Conservation (phyloP, 2,329 filamentous ascomycete species). For the Calonectria ilicicola region DNA sequence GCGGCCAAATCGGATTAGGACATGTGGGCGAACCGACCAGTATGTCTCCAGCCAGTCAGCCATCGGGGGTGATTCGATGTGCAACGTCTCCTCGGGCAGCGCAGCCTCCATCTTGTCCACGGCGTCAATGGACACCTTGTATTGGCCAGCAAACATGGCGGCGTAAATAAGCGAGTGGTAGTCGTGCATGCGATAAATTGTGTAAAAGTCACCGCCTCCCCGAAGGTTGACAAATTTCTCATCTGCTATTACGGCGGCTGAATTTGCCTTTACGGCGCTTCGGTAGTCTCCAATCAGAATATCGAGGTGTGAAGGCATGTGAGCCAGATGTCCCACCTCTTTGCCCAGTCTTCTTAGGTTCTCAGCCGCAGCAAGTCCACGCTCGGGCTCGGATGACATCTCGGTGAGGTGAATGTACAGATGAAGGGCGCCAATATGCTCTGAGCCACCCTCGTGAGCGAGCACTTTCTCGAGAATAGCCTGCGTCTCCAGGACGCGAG, state of each 20-base stretch:
- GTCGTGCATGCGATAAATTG: conserved; percentile 78
- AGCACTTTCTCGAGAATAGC: conserved; percentile 60
- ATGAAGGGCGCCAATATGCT: conserved; percentile 79
- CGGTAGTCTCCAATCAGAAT: conserved; percentile 78
- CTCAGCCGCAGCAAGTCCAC: conserved; percentile 70
- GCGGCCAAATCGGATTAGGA: conserved; percentile 76
- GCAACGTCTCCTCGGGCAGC: conserved; percentile 64
- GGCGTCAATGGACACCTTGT: conserved; percentile 68
- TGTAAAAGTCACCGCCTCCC: conserved; percentile 77
- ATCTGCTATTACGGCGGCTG: conserved; percentile 73
- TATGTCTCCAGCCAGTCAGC: conserved; percentile 81
- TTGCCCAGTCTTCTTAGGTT: conserved; percentile 72
- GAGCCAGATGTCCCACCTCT: conserved; percentile 75
- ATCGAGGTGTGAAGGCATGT: conserved; percentile 82
- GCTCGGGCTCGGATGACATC: conserved; percentile 74
- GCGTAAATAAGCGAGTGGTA: conserved; percentile 81
- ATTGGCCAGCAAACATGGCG: conserved; percentile 80
- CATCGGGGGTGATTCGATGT: conserved; percentile 72
- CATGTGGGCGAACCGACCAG: conserved; percentile 72
- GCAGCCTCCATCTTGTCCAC: conserved; percentile 67
- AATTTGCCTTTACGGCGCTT: conserved; percentile 69
- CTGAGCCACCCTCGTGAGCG: conserved; percentile 49
- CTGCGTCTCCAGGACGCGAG: conserved; percentile 49
- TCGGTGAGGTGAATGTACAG: conserved; percentile 84
- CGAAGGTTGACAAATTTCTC: conserved; percentile 69